phyloP scores from a whole-genome alignment of 2,329 filamentous ascomycete species.

The Pseudogymnoascus sp. region DNA sequence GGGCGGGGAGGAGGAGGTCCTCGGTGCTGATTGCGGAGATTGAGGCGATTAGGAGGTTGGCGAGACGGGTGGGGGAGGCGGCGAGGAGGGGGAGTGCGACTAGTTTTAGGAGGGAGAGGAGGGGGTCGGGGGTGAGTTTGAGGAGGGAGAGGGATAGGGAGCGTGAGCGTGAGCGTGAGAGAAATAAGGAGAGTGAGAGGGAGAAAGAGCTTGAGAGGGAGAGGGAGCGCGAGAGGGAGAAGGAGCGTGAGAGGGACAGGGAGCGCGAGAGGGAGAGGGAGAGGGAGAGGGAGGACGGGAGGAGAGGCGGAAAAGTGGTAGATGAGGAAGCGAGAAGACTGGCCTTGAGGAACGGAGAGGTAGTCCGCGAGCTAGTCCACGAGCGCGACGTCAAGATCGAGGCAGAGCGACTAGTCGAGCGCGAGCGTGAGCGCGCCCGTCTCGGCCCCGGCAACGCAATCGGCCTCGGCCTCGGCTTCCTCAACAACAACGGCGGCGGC shows the following conservation, averaged over 20 bases:
- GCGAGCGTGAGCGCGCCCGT: background rate
- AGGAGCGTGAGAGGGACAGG: background rate
- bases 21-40: background rate
- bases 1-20: background rate
- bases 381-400: background rate
- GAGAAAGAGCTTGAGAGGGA: background rate
- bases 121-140: too few species aligned
- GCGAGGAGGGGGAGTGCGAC: background rate
- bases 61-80: background rate
- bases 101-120: background rate
- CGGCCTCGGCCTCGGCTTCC: background rate
- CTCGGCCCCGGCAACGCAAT: background rate
- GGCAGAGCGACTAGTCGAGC: background rate
- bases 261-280: background rate
- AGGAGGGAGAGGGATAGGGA: background rate
- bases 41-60: background rate
- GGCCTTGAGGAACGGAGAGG: background rate
- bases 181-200: background rate
- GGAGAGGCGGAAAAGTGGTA: background rate
- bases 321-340: background rate
- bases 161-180: background rate
- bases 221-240: background rate
- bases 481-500: background rate
- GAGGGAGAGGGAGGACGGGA: background rate
- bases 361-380: background rate